Base-by-base conservation (phyloP, 2,329 filamentous ascomycete species). In the Tolypocladium amazonense region DNA sequence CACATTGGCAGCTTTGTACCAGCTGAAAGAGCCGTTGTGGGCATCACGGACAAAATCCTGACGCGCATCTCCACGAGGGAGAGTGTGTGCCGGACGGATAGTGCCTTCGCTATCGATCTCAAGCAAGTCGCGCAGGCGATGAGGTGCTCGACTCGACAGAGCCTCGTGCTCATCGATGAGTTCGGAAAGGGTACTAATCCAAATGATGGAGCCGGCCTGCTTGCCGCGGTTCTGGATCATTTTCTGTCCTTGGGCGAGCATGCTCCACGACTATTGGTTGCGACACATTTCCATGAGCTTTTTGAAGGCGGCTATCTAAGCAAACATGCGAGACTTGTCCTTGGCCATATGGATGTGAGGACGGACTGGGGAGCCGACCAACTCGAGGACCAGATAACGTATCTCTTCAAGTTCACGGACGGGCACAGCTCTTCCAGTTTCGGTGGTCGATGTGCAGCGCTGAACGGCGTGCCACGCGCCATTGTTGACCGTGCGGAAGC, bases 1-100 rank as follows among this genome's bases (percentile, higher is more conserved):
- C 94, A 99, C 69, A 84, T 96, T 58, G 94, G 94, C 57, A 93
- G 91, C 70, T 97, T 90, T 70, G 90, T 99, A 1, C 93, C 94
- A 1, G 93, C 92, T 1, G 80, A 86, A 20, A 77, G 74, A 35
- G 93, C 92, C 11, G 82, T 75, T 1, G 87, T 99, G 62, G 93
- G 94, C 0, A 74, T 97, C 41, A 97, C 93, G 0, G 94, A 97
- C 76, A 95, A 90, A 69, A 95, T 99, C 54, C 75, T 97, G 56
- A 96, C 92, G 1, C 85, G 92, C 25, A 88, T 97, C 56, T 85
- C 89, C 23, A 92, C 92, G 0, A 79, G 86, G 62, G 85, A 88
- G 66, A 86, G 81, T 60, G 79, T 85, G 38, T 79, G 80, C 1
- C 76, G 76, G 23, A 77, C 80, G 25, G 83, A 87, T 64, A 87